A percentile compares a stretch with the other conserved stretches of the same genome.
Conservation (phyloP, 1,284 basidiomycete species). For the Cryptococcus jaspeensis region DNA sequence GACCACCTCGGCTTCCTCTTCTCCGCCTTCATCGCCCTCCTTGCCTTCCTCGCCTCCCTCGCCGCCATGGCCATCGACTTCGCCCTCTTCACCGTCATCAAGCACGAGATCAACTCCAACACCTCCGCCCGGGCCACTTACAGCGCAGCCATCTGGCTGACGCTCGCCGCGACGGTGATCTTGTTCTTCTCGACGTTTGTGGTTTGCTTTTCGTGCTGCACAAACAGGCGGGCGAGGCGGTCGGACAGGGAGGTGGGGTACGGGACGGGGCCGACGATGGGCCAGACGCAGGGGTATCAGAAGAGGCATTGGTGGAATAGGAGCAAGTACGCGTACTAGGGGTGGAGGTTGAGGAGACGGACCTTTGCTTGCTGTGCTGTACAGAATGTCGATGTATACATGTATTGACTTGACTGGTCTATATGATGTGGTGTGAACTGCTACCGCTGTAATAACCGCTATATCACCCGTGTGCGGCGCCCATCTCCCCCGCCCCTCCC, state of each 20-base stretch:
- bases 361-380: too few species aligned
- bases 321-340: too few species aligned
- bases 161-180: conserved; percentile 37
- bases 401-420: neutral
- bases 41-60: conserved; percentile 44
- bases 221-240: conserved; percentile 19
- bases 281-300: neutral
- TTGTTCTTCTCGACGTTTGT: conserved; percentile 41
- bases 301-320: conserved; percentile 1
- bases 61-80: conserved; percentile 48
- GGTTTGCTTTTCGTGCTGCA: conserved; percentile 38
- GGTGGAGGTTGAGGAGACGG: too few species aligned
- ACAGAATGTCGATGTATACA: neutral
- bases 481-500: neutral
- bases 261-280: neutral
- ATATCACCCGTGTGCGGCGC: neutral
- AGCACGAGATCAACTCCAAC: conserved; percentile 33
- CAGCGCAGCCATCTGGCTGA: conserved; percentile 42
- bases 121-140: conserved; percentile 16
- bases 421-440: too few species aligned
- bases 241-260: conserved; percentile 2
- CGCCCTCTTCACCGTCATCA: conserved; percentile 35
- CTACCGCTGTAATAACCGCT: too few species aligned
- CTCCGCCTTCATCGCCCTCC: conserved; percentile 35
- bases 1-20: conserved; percentile 46